Conservation (phyloP, 148 eudicot genomes). For the Spergularia marina region DNA sequence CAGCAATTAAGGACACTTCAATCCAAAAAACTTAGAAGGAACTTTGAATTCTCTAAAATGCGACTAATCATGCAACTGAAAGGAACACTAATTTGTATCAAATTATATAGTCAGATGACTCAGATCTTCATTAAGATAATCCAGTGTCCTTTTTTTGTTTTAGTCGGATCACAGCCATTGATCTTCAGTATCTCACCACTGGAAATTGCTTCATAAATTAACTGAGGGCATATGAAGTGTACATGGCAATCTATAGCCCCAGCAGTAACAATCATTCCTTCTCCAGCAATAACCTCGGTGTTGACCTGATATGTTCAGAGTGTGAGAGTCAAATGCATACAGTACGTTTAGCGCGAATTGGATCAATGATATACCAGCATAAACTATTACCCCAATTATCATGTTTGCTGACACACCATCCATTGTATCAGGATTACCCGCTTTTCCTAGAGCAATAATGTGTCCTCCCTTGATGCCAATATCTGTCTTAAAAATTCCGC, state of each 20-base stretch:
- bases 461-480: slow-evolving; percentile 81
- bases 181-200: slow-evolving; percentile 61
- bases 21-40: not conserved
- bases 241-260: slow-evolving; percentile 98
- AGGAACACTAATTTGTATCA: not conserved
- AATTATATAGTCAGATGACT: not conserved
- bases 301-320: slow-evolving; percentile 48
- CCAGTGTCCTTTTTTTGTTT: not conserved
- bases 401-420: slow-evolving; percentile 58
- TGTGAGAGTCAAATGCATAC: slow-evolving; percentile 5
- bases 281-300: slow-evolving; percentile 98
- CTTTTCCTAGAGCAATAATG: slow-evolving; percentile 75
- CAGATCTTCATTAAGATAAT: not conserved
- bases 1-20: not conserved
- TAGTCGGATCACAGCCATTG: slow-evolving; percentile 8
- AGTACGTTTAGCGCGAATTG: not conserved
- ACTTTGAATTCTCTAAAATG: not conserved
- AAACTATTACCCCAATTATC: slow-evolving; percentile 73
- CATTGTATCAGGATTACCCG: slow-evolving; percentile 95
- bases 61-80: not conserved
- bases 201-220: slow-evolving; percentile 84
- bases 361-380: not conserved
- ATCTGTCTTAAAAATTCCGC: slow-evolving; percentile 89
- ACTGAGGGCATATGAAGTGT: slow-evolving; percentile 94
- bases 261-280: slow-evolving; percentile 89